Conservation (phyloP, 345 rosid species). For the Eucalyptus guilfoylei region DNA sequence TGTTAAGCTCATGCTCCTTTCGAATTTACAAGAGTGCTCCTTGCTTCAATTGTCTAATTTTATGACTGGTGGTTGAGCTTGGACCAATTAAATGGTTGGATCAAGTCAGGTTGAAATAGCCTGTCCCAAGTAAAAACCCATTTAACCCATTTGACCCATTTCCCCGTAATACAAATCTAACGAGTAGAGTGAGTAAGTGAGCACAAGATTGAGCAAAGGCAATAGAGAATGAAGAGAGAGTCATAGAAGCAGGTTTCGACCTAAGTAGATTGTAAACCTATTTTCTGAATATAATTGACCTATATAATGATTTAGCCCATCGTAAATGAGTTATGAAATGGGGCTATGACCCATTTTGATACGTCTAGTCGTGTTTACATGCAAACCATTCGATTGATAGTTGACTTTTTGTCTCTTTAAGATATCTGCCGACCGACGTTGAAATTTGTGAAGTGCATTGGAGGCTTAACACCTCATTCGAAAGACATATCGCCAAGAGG, state of each 20-base stretch:
- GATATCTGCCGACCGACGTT: fast-evolving
- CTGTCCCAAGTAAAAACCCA: no score
- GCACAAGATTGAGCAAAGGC: fast-evolving
- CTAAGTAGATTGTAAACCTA: no score
- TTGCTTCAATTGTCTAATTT: background rate
- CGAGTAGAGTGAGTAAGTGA: no score
- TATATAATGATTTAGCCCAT: no score
- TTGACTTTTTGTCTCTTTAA: background rate
- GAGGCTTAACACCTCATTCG: background rate
- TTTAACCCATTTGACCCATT: no score
- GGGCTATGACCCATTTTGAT: no score
- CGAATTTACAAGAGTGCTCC: background rate
- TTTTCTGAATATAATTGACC: fast-evolving
- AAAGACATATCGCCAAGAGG: background rate
- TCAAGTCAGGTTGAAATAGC: fast-evolving
- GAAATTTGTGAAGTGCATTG: background rate
- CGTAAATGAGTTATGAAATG: no score
- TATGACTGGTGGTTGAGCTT: background rate
- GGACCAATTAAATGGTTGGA: no score
- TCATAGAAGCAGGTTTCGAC: no score
- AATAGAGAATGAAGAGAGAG: no score
- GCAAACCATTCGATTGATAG: background rate
- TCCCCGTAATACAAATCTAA: no score
- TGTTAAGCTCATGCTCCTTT: background rate
- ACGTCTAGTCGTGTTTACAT: background rate